phyloP scores from a whole-genome alignment of 805 yeast species.

The Scheffersomyces coipomensis region DNA sequence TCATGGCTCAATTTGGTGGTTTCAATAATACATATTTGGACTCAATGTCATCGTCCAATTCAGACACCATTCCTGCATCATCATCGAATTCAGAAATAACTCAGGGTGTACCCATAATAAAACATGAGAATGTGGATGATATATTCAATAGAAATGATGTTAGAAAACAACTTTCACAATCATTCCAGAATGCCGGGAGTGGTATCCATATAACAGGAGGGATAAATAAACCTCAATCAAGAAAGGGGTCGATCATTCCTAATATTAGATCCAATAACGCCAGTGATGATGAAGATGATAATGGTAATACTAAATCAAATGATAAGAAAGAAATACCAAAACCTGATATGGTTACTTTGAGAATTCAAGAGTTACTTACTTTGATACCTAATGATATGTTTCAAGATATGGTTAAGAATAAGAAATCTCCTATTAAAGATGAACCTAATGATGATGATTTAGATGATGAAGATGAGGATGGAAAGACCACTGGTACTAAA shows the following conservation, averaged over 20 bases:
- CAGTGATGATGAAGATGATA: slow-evolving; percentile 19
- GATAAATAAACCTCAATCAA: slow-evolving; percentile 35
- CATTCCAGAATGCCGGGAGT: slow-evolving; percentile 21
- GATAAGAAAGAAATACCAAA: slow-evolving; percentile 15
- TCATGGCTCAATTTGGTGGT: background rate
- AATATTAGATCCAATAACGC: slow-evolving; percentile 19
- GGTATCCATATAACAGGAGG: slow-evolving; percentile 21
- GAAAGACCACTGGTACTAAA: slow-evolving; percentile 56
- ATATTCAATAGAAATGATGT: slow-evolving; percentile 35
- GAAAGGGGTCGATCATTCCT: slow-evolving; percentile 28
- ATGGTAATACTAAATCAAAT: slow-evolving; percentile 37
- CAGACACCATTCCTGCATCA: background rate
- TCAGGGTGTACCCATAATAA: slow-evolving; percentile 4
- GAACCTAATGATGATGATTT: slow-evolving; percentile 16
- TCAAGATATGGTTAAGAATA: slow-evolving; percentile 14
- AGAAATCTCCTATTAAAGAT: background rate
- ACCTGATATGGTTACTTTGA: slow-evolving; percentile 6
- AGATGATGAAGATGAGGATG: slow-evolving; percentile 23
- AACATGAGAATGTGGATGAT: slow-evolving; percentile 21
- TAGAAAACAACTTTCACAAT: slow-evolving; percentile 41
- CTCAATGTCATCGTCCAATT: background rate
- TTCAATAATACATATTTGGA: background rate
- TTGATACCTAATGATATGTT: slow-evolving; percentile 37
- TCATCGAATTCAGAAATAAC: background rate
- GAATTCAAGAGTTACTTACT: slow-evolving; percentile 41